Percentiles rank a stretch among this genome's conserved stretches.
Evolutionary conservation across 148 eudicot genomes (phyloP).

Genomic region (Silene latifolia): DNA sequence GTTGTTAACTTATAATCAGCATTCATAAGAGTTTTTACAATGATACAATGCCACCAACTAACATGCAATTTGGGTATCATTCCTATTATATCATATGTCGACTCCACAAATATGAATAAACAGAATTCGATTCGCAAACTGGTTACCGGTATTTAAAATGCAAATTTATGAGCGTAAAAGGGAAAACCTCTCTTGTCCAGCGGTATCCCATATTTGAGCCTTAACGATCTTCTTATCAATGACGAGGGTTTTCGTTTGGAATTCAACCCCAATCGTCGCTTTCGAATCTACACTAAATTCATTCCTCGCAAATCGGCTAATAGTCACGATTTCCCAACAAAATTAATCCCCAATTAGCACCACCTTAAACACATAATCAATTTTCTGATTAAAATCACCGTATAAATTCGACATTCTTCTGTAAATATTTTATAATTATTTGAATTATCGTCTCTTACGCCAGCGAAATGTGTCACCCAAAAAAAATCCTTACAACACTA

Average conservation of each 20-base stretch:
- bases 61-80: too few species aligned
- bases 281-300: slow-evolving; percentile 58
- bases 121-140: too few species aligned
- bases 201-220: slow-evolving; percentile 73
- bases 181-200: slow-evolving; percentile 58
- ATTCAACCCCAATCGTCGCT: slow-evolving; percentile 64
- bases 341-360: slow-evolving; percentile 62
- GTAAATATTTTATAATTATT: not conserved
- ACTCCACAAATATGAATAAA: too few species aligned
- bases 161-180: not conserved
- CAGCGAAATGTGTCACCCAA: not conserved
- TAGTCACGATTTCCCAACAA: slow-evolving; percentile 59
- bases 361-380: slow-evolving; percentile 61
- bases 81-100: too few species aligned
- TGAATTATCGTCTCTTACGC: too few species aligned
- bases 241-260: slow-evolving; percentile 53
- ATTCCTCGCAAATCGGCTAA: slow-evolving; percentile 57
- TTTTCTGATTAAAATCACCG: slow-evolving; percentile 53
- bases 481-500: not conserved
- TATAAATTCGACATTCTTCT: slow-evolving; percentile 41
- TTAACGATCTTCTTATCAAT: slow-evolving; percentile 53
- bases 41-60: too few species aligned
- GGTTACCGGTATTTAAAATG: not conserved
- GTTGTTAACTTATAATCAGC: too few species aligned
- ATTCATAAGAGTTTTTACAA: too few species aligned